phyloP scores from a whole-genome alignment of 768 basidiomycete genomes.

The Mycena filopes region DNA sequence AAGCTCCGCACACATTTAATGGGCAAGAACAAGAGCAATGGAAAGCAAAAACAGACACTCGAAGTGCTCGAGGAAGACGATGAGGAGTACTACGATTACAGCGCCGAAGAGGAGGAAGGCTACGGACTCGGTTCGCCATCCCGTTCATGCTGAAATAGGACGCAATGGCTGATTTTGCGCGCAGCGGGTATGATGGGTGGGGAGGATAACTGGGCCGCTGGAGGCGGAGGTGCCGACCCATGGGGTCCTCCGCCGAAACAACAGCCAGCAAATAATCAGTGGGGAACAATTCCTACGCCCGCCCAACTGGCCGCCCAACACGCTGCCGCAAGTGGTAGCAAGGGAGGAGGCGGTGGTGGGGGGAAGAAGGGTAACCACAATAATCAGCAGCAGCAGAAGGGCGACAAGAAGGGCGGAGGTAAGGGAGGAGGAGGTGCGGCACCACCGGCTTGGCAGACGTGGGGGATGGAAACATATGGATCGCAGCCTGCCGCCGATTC shows the following conservation, averaged over 20 bases:
- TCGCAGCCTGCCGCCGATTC: constrained; percentile 14
- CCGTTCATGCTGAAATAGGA: neutral
- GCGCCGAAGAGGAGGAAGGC: constrained; percentile 25
- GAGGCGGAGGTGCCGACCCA: constrained; percentile 20
- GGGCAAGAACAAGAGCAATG: constrained; percentile 30
- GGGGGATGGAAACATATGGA: neutral
- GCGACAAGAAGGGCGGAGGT: constrained; percentile 22
- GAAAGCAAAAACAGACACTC: constrained; percentile 30
- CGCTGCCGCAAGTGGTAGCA: constrained; percentile 12
- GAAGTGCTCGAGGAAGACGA: constrained; percentile 31
- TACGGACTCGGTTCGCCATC: constrained; percentile 21
- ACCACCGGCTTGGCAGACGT: neutral
- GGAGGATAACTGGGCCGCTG: constrained; percentile 20
- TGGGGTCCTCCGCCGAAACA: constrained; percentile 17
- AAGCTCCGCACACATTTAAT: neutral
- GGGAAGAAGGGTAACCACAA: constrained; percentile 10
- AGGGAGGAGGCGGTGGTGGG: neutral
- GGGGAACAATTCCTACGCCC: constrained; percentile 27
- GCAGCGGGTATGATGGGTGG: constrained; percentile 22
- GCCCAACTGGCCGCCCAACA: constrained; percentile 29
- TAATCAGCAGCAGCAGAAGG: neutral
- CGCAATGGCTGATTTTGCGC: constrained; percentile 7
- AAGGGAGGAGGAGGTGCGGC: neutral
- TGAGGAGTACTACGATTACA: constrained; percentile 31
- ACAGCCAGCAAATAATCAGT: constrained; percentile 5